These are phyloP conservation scores for Talaromyces borbonicus DNA, from an alignment of 495 filamentous ascomycete species.

Conservation along the genomic window DNA sequence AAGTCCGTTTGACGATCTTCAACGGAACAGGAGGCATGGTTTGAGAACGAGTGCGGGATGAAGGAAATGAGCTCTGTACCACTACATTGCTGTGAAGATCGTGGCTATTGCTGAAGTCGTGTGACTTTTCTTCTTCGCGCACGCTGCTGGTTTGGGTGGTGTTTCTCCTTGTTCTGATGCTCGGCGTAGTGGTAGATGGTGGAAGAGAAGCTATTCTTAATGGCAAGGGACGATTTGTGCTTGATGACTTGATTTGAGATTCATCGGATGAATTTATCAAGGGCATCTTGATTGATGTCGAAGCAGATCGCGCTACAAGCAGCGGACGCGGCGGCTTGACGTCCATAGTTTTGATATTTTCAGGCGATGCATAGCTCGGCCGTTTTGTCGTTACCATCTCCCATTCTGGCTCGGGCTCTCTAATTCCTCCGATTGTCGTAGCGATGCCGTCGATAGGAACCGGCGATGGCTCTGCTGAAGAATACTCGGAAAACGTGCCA, in stretches of 20 bases:
- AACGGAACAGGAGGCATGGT: neutral
- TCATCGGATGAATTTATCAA: too few species aligned
- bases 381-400: constrained; percentile 16
- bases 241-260: neutral
- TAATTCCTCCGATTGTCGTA: constrained; percentile 9
- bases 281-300: too few species aligned
- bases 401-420: constrained; percentile 14
- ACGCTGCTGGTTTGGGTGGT: neutral
- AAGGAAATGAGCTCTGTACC: too few species aligned
- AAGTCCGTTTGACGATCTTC: neutral
- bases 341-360: too few species aligned
- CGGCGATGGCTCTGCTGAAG: constrained; percentile 10
- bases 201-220: neutral
- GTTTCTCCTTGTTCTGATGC: neutral
- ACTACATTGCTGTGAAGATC: too few species aligned
- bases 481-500: neutral
- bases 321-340: too few species aligned
- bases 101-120: too few species aligned
- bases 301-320: too few species aligned
- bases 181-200: neutral
- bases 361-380: neutral
- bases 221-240: neutral
- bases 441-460: neutral
- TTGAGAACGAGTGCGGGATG: neutral
- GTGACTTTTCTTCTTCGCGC: neutral